Conservation (phyloP, 2,329 filamentous ascomycete species). For the Lomentospora prolificans region DNA sequence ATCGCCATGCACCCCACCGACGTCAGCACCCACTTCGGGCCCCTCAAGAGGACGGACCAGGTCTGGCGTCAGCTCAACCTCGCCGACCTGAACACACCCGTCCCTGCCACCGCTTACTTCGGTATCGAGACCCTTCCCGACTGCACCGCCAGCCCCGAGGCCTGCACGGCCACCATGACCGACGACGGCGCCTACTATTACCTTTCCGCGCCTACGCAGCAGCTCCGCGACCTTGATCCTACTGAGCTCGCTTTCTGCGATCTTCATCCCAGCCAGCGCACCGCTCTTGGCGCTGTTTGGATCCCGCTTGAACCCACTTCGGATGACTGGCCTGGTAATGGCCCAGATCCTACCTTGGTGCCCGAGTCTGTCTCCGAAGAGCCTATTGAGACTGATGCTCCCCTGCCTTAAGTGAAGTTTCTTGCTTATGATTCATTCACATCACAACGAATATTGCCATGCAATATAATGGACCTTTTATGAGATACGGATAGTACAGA, state of each 20-base stretch:
- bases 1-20: conserved; percentile 1
- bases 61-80: conserved; percentile 3
- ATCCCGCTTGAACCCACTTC: conserved; percentile 6
- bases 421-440: too few species aligned
- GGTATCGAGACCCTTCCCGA: neutral
- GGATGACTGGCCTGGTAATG: neutral
- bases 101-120: conserved; percentile 5
- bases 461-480: too few species aligned
- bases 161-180: neutral
- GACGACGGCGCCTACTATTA: neutral
- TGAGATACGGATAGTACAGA: too few species aligned
- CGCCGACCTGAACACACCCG: conserved; percentile 5
- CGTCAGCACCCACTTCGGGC: conserved; percentile 6
- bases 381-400: neutral
- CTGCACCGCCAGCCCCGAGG: neutral
- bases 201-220: conserved; percentile 2
- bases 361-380: neutral
- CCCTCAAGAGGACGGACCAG: neutral
- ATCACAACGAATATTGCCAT: too few species aligned
- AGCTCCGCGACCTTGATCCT: neutral
- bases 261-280: conserved; percentile 1
- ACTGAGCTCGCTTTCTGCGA: conserved; percentile 4
- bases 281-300: neutral
- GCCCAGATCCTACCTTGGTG: neutral
- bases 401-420: too few species aligned